Evolutionary conservation across 345 rosid species (phyloP).

Genomic region (Rhizophora apiculata): DNA sequence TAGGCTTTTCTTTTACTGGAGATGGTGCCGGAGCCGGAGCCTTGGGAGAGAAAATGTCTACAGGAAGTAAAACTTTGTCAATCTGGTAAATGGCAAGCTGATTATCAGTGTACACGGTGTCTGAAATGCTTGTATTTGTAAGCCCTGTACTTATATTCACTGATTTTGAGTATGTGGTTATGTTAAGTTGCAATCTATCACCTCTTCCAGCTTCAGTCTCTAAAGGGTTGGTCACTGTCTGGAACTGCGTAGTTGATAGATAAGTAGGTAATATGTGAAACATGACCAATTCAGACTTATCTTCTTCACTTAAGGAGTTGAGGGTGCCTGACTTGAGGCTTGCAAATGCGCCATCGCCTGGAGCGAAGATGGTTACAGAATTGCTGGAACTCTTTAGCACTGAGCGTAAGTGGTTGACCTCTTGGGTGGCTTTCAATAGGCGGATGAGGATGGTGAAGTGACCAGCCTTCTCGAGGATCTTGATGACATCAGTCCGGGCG

Average conservation of each 20-base stretch:
- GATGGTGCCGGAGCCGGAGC: too few species aligned
- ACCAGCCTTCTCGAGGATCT: constrained; percentile 24
- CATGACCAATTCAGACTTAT: constrained; percentile 8
- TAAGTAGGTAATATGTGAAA: constrained; percentile 6
- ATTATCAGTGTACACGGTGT: too few species aligned
- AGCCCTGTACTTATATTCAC: too few species aligned
- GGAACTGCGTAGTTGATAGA: constrained; percentile 1
- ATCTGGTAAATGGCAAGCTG: too few species aligned
- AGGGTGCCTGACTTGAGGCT: constrained; percentile 15
- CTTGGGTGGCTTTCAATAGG: constrained; percentile 18
- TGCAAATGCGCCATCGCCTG: constrained; percentile 17
- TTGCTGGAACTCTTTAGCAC: constrained; percentile 12
- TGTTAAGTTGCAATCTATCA: not conserved
- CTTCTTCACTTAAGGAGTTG: constrained; percentile 10
- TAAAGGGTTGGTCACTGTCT: constrained; percentile 9
- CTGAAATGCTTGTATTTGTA: too few species aligned
- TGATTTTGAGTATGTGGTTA: too few species aligned
- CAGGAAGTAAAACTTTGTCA: too few species aligned
- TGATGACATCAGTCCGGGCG: constrained; percentile 19
- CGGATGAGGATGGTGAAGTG: constrained; percentile 18
- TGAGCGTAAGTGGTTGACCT: constrained; percentile 15
- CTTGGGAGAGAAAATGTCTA: too few species aligned
- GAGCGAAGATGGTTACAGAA: constrained; percentile 20
- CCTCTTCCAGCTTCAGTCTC: constrained; percentile 12
- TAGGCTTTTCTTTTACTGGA: too few species aligned